Evolutionary conservation across 148 eudicot species (phyloP).

Genomic region (Rhododendron vialii): DNA sequence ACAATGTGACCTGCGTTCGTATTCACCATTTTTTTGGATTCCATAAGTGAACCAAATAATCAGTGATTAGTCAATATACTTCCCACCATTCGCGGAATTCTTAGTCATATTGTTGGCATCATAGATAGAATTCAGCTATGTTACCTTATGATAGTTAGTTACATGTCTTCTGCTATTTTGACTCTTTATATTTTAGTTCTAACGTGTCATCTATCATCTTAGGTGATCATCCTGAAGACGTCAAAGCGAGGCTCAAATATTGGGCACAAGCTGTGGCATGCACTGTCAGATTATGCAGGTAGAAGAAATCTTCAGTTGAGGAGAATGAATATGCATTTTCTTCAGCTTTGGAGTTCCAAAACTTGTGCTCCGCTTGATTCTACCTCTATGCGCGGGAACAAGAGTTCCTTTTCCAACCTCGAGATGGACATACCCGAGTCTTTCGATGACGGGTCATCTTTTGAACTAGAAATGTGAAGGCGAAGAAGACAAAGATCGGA

Average conservation of each 20-base stretch:
- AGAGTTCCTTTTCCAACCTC: constrained; percentile 6
- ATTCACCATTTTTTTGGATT: too few species aligned
- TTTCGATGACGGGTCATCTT: constrained; percentile 13
- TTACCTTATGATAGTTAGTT: too few species aligned
- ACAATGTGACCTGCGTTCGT: too few species aligned
- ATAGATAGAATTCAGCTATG: too few species aligned
- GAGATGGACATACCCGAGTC: constrained; percentile 15
- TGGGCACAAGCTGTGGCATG: constrained; percentile 83
- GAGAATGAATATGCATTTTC: constrained; percentile 1
- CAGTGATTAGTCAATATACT: too few species aligned
- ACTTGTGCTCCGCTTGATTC: neutral
- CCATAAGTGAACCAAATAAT: too few species aligned
- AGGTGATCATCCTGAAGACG: constrained; percentile 79
- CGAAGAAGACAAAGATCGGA: neutral
- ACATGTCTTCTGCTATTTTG: neutral
- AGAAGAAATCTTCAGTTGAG: neutral
- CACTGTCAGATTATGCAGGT: constrained; percentile 60
- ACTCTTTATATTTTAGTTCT: neutral
- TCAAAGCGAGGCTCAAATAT: constrained; percentile 63
- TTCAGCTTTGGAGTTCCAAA: neutral
- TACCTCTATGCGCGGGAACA: neutral
- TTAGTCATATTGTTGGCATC: neutral
- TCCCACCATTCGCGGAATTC: neutral
- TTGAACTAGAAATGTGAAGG: neutral
- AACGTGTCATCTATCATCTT: neutral